Conservation (phyloP, 1,139 yeast genomes). For the Magnusiomyces tetraspermus region DNA sequence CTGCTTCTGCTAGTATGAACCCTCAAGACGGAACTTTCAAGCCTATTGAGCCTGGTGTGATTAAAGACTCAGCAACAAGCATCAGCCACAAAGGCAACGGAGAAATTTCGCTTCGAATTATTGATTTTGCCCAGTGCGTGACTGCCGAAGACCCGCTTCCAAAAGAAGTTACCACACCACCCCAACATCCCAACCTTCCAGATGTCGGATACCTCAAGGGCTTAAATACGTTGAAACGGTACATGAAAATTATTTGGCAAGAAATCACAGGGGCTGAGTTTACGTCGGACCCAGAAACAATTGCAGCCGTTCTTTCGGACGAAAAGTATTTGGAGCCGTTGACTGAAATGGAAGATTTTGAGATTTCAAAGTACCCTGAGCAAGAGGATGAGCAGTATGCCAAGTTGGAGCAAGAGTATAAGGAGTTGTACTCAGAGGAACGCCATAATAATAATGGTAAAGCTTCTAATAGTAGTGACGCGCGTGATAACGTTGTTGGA, state of each 20-base stretch:
- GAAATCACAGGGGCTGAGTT: conserved; percentile 19
- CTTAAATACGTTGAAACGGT: conserved; percentile 51
- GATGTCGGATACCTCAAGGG: conserved; percentile 88
- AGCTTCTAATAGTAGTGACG: too few species aligned
- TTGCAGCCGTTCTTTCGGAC: neutral
- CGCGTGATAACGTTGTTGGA: neutral
- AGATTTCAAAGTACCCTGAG: neutral
- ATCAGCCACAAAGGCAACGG: neutral
- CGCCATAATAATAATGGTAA: too few species aligned
- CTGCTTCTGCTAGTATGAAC: neutral
- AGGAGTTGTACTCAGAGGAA: neutral
- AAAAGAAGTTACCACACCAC: conserved; percentile 49
- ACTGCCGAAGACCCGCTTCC: conserved; percentile 49
- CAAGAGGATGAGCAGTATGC: neutral
- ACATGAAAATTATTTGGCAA: conserved; percentile 36
- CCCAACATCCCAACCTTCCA: conserved; percentile 50
- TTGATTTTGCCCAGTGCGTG: conserved; percentile 93
- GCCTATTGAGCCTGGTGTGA: neutral
- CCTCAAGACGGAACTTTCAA: neutral
- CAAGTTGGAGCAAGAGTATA: neutral
- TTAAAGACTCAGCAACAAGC: conserved; percentile 47
- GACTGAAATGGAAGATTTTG: neutral
- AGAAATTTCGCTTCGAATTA: conserved; percentile 52
- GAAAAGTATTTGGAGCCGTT: neutral
- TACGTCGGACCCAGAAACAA: neutral